A percentile compares a stretch with the other conserved stretches of the same genome.
These are phyloP conservation scores for Halophytophthora batemanensis DNA, from an alignment of 352 stramenopile genomes.

Conservation along the genomic window DNA sequence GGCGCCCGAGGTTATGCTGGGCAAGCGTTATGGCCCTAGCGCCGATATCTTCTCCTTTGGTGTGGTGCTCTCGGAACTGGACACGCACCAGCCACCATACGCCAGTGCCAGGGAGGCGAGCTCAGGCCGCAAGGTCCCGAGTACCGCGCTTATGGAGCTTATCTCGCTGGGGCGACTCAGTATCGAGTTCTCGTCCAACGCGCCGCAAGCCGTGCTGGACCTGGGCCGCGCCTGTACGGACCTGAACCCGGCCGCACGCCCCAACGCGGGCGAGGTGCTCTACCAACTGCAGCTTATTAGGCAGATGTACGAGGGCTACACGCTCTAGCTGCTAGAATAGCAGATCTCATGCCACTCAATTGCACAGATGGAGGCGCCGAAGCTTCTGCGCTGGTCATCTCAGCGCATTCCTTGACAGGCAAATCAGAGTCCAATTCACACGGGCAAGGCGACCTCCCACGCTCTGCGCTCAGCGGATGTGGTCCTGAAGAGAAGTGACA, in stretches of 20 bases:
- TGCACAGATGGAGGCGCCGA: no score
- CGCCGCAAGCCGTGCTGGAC: slow-evolving; percentile 5
- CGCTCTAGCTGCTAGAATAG: background rate
- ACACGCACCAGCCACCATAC: slow-evolving; percentile 13
- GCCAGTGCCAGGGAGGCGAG: slow-evolving; percentile 1
- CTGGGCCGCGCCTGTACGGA: slow-evolving; percentile 17
- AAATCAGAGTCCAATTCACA: no score
- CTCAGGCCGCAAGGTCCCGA: background rate
- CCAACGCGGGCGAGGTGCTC: slow-evolving; percentile 14
- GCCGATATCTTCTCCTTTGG: slow-evolving; percentile 11
- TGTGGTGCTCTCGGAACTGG: slow-evolving; percentile 6
- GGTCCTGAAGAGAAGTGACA: no score
- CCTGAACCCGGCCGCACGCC: slow-evolving; percentile 14
- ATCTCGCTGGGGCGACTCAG: slow-evolving; percentile 20
- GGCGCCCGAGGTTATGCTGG: slow-evolving; percentile 11
- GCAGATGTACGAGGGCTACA: slow-evolving; percentile 8
- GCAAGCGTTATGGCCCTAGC: slow-evolving; percentile 5
- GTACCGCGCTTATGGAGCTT: slow-evolving; percentile 20
- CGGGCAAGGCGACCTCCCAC: no score
- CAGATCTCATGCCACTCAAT: no score
- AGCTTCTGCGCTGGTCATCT: no score
- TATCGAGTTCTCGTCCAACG: slow-evolving; percentile 15
- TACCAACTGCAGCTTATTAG: slow-evolving; percentile 16
- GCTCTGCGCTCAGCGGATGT: no score
- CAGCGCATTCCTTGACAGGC: no score